Evolutionary conservation across 2,329 filamentous ascomycete species (phyloP), one percentile per base, ranked within the genome.

Genomic region (Endothia cerciana): DNA sequence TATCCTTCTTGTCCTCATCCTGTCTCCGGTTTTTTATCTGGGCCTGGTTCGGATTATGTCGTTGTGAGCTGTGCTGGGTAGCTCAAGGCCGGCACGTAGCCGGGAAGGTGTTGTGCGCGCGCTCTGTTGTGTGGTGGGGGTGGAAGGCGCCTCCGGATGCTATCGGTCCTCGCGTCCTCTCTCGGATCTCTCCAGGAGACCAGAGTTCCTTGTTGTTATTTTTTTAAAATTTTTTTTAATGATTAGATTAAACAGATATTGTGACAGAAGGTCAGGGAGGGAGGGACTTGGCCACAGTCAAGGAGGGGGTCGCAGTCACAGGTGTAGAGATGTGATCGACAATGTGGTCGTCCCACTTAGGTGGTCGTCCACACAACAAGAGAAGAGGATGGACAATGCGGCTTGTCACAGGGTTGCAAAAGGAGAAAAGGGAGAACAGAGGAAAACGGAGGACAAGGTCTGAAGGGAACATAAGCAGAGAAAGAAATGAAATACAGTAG

Each of bases 51-150:
- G 63, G 33, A 33, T 40, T 36, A 7, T 64, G 60, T 36, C 47
- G 60, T 53, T 66, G 60, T 61, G 56, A 3, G 60, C 45, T 10
- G 41, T 59, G 64, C 40, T 10, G 13, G 53, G 30, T 36, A 38
- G 30, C 36, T 55, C 40, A 28, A 64, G 57, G 33, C 60, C 58
- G 66, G 64, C 63, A 58, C 57, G 43, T 63, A 64, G 60, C 61
- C 60, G 60, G 30, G 60, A 56, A 45, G n/a, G 40, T 19, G 7
- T 62, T 33, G 33, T 68, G 51, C 58, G 65, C 58, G 59, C 45
- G 38, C 38, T 66, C 36, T 57, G 57, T 49, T 59, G 38, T 41
- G 17, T 17, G n/a, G 56, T 28, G 53, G 55, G 41, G 57, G 55
- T 53, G 38, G 59, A 47, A 51, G 43, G 64, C 51, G 30, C 30